Conservation (phyloP, 1,284 basidiomycete genomes). For the Ustilago trichophora region DNA sequence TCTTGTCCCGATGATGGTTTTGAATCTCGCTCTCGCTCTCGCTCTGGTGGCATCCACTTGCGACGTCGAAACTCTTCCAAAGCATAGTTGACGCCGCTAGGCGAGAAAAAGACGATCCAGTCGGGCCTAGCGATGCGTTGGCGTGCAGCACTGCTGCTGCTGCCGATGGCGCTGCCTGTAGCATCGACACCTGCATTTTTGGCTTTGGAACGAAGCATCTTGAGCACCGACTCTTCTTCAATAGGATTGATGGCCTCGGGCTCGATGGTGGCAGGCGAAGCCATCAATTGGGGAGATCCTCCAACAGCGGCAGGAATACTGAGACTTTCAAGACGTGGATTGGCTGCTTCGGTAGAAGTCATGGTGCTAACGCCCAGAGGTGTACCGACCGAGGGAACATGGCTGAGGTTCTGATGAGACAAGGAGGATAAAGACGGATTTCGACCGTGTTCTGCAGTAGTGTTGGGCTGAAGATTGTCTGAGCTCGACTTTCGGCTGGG, state of each 20-base stretch:
- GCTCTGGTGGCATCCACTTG: slow-evolving; percentile 49
- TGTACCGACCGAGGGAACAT: slow-evolving; percentile 34
- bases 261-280: slow-evolving; percentile 28
- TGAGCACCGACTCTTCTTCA: slow-evolving; percentile 32
- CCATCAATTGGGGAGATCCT: slow-evolving; percentile 29
- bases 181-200: slow-evolving; percentile 10
- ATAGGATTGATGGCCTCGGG: slow-evolving; percentile 35
- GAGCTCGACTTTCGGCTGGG: slow-evolving; percentile 27
- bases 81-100: slow-evolving; percentile 61
- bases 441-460: slow-evolving; percentile 3
- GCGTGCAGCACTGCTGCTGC: background rate
- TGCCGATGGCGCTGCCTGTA: no score
- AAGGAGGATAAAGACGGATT: background rate
- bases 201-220: slow-evolving; percentile 25
- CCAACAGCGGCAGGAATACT: slow-evolving; percentile 10
- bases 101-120: slow-evolving; percentile 66
- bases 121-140: slow-evolving; percentile 44
- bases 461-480: slow-evolving; percentile 8
- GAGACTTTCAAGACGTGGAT: slow-evolving; percentile 21
- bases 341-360: slow-evolving; percentile 22
- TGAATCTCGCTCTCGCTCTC: slow-evolving; percentile 2
- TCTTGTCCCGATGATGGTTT: background rate
- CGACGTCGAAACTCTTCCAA: slow-evolving; percentile 50
- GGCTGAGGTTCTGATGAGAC: slow-evolving; percentile 20
- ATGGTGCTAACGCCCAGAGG: slow-evolving; percentile 44